These are phyloP conservation scores for Podospora appendiculata DNA, from an alignment of 495 filamentous ascomycete genomes.

Conservation along the genomic window DNA sequence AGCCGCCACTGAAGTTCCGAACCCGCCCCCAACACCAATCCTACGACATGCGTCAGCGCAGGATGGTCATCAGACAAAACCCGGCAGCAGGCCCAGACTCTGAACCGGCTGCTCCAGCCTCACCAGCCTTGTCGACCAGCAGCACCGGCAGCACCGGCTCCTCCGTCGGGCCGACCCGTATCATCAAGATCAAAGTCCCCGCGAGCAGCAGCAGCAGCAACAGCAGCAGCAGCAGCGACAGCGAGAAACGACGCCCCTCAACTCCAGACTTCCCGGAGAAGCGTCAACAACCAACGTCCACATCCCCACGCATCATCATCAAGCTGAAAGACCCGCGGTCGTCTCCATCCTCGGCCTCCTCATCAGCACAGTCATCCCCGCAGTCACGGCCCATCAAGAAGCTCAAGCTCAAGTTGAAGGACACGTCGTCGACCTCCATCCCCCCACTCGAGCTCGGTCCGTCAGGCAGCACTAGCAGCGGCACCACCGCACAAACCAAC, in stretches of 20 bases:
- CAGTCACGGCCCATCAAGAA: conserved; percentile 2
- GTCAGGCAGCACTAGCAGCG: neutral
- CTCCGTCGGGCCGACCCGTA: conserved; percentile 5
- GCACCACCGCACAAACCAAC: neutral
- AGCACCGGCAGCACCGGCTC: conserved; percentile 5
- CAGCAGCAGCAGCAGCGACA: conserved; percentile 2
- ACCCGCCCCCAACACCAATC: conserved; percentile 10
- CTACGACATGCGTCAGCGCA: conserved; percentile 10
- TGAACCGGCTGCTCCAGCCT: neutral
- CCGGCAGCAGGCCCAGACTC: conserved; percentile 6
- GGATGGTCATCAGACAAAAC: conserved; percentile 7
- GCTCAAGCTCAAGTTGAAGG: neutral
- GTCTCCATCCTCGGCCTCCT: conserved; percentile 1
- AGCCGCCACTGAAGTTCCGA: conserved; percentile 14
- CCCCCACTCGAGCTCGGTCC: neutral
- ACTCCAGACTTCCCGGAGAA: conserved; percentile 1
- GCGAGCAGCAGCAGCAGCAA: neutral
- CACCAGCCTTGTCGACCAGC: neutral
- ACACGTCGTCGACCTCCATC: neutral
- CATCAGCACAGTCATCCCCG: neutral
- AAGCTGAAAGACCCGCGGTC: neutral
- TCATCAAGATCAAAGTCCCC: conserved; percentile 15
- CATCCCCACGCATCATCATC: neutral
- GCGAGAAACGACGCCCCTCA: neutral
- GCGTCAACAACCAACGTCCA: neutral